Base-by-base conservation (phyloP, 1,284 basidiomycete species). In the Peniophora sp. region DNA sequence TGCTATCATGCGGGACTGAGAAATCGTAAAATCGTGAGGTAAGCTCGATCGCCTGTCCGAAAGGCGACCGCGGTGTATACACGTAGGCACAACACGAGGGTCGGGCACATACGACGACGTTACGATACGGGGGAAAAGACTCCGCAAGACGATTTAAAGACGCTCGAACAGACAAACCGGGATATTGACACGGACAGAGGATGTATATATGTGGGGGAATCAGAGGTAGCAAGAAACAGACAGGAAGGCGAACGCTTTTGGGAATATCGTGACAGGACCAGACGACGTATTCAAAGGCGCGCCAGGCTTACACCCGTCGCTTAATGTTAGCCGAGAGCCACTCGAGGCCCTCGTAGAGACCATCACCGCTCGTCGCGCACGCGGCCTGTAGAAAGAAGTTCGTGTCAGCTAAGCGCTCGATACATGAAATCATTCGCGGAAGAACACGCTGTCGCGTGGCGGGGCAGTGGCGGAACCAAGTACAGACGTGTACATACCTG, bases 281-380 rank as follows among this genome's bases (percentile, higher is more conserved):
- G 53, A 59, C 63, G 63, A 64, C 64, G 60, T 67, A 41, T n/a
- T 20, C 38, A 63, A 64, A 63, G 57, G 57, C 57, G 59, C 56
- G 55, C 52, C 51, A 53, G 58, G 57, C 69, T 81, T 79, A 88
- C 71, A 76, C 77, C 65, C 87, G 83, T 67, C 85, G 81, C 75
- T 89, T 90, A 74, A 92, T 87, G 79, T 93, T 93, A 60, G 82
- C 80, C 65, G 86, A 90, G 78, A 93, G 74, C 92, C 92, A 96
- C 74, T 97, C 93, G 60, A 97, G 79, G 73, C 96, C 96, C 76
- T 99, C 97, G 72, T 99, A 99, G 56, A 99, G 81, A 77, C 96
- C 96, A 69, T 99, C 97, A 65, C 97, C 97, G 64, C 91, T 95
- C 50, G 97, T 99, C 54, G 97, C 97, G 69, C 97, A 99, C 47